A percentile compares a stretch with the other conserved stretches of the same genome.
Evolutionary conservation across 2,329 filamentous ascomycete species (phyloP).

Genomic region (Diplodia scrobiculata): DNA sequence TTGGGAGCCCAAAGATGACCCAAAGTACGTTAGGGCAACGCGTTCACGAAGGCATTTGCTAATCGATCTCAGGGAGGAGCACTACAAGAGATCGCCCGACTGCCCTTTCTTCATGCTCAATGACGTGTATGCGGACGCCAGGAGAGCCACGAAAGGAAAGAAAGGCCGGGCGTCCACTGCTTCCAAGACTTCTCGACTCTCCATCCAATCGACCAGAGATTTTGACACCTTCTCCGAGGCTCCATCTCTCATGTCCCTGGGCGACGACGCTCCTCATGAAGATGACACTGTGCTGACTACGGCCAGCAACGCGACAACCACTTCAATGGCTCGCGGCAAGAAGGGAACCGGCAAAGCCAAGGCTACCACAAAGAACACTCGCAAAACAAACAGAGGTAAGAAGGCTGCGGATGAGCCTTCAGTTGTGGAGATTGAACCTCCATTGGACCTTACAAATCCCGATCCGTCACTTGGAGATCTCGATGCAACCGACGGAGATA

Average conservation of each 20-base stretch:
- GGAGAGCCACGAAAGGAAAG: conserved; percentile 56
- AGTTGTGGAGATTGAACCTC: conserved; percentile 1
- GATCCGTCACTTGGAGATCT: conserved; percentile 22
- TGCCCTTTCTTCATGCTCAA: conserved; percentile 81
- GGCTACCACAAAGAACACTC: conserved; percentile 52
- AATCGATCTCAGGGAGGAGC: conserved; percentile 68
- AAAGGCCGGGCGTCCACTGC: conserved; percentile 38
- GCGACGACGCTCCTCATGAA: conserved; percentile 55
- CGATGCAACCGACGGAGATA: conserved; percentile 55
- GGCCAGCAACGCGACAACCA: conserved; percentile 48
- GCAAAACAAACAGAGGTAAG: conserved; percentile 44
- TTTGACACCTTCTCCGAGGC: conserved; percentile 49
- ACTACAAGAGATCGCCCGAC: conserved; percentile 73
- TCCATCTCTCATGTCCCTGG: conserved; percentile 43
- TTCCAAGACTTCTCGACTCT: conserved; percentile 71
- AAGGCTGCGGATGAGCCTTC: conserved; percentile 37
- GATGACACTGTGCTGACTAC: conserved; percentile 58
- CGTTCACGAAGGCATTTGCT: neutral
- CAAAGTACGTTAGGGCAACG: conserved; percentile 60
- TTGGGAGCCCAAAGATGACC: conserved; percentile 92
- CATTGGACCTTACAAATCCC: neutral
- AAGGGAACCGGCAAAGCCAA: conserved; percentile 48
- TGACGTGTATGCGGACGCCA: conserved; percentile 53
- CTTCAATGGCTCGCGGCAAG: conserved; percentile 38
- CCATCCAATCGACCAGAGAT: conserved; percentile 52